Conservation (phyloP, 2,329 filamentous ascomycete genomes). For the Sporothrix luriei region DNA sequence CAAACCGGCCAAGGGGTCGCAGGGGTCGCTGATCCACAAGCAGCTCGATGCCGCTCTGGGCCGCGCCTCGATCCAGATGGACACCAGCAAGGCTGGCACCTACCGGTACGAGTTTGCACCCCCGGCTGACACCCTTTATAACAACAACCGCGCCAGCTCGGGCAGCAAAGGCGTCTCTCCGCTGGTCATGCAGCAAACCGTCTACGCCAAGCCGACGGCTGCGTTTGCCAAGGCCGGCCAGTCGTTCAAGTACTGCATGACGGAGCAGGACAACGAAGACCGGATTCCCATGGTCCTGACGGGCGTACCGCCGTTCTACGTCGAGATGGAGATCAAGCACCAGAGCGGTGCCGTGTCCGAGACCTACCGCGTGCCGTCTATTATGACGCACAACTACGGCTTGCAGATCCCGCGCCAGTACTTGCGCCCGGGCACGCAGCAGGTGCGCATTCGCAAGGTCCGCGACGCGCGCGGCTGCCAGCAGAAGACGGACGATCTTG, state of each 20-base stretch:
- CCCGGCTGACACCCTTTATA: slow-evolving; percentile 83
- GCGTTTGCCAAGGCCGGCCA: slow-evolving; percentile 83
- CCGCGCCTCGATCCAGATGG: slow-evolving; percentile 78
- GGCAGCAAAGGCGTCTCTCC: slow-evolving; percentile 45
- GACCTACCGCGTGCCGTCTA: slow-evolving; percentile 77
- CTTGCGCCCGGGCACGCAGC: slow-evolving; percentile 84
- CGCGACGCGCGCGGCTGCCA: slow-evolving; percentile 86
- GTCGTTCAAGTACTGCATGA: slow-evolving; percentile 92
- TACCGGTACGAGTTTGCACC: slow-evolving; percentile 86
- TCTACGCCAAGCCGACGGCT: slow-evolving; percentile 81
- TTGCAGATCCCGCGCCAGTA: slow-evolving; percentile 83
- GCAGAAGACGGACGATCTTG: slow-evolving; percentile 52
- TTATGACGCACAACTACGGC: slow-evolving; percentile 71
- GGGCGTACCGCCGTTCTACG: slow-evolving; percentile 81
- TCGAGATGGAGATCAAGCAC: slow-evolving; percentile 93
- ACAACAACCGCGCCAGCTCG: slow-evolving; percentile 57
- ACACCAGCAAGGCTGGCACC: slow-evolving; percentile 77
- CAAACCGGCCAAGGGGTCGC: slow-evolving; percentile 64
- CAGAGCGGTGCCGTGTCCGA: slow-evolving; percentile 79
- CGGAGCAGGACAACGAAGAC: slow-evolving; percentile 79
- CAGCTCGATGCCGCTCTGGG: slow-evolving; percentile 76
- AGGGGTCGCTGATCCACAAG: slow-evolving; percentile 63
- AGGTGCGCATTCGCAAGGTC: slow-evolving; percentile 85
- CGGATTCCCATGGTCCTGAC: slow-evolving; percentile 83
- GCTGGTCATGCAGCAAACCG: slow-evolving; percentile 75